These are phyloP conservation scores for Angomonas deanei DNA, from an alignment of 208 protist species.

Conservation along the genomic window DNA sequence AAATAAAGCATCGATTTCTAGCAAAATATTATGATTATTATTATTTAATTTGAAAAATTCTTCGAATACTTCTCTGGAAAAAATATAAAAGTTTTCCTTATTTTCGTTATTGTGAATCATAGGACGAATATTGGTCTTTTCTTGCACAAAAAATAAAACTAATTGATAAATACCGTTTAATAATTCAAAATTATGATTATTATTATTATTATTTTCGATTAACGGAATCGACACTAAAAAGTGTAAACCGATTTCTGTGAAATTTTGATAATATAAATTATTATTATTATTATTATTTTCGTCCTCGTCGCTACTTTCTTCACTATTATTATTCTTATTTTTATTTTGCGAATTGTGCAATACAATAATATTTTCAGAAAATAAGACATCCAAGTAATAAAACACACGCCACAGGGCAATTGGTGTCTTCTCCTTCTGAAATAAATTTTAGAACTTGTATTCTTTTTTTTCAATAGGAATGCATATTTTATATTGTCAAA, in stretches of 20 bases:
- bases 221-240: neutral
- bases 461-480: conserved; percentile 1
- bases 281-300: conserved; percentile 9
- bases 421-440: neutral
- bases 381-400: neutral
- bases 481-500: neutral
- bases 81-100: neutral
- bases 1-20: conserved; percentile 10
- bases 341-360: neutral
- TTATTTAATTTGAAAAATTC: neutral
- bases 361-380: neutral
- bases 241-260: neutral
- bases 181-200: neutral
- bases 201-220: neutral
- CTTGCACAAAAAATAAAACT: neutral
- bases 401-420: neutral
- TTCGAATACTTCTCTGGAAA: neutral
- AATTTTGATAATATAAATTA: neutral
- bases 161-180: neutral
- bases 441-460: neutral
- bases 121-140: neutral
- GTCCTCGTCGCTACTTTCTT: conserved; percentile 7
- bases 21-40: neutral
- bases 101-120: neutral
- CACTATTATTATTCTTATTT: neutral